These are phyloP conservation scores for Edaphochlamys debaryana DNA, from an alignment of 139 green algal species.

Conservation along the genomic window DNA sequence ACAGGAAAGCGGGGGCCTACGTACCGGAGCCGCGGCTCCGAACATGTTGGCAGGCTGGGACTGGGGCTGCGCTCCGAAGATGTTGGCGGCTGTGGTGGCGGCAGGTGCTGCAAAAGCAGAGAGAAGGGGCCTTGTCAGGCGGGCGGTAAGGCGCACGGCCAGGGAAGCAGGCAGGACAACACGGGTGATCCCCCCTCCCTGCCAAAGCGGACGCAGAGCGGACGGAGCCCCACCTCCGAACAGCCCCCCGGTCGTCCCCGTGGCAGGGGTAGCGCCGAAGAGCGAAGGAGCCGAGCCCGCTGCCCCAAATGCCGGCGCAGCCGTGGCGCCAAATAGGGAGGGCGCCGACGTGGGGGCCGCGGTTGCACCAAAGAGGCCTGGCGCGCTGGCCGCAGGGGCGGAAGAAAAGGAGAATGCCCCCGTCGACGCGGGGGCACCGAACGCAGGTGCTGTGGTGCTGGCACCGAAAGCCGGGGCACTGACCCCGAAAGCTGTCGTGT, in stretches of 20 bases:
- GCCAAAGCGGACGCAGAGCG: too few relatives aligned
- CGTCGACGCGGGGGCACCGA: not conserved
- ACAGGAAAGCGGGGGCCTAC: too few relatives aligned
- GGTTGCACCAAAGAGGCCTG: not conserved
- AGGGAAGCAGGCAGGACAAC: too few relatives aligned
- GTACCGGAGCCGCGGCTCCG: not conserved
- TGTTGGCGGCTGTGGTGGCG: not conserved
- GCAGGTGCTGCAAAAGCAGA: not conserved
- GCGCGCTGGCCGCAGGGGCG: slow-evolving; percentile 3
- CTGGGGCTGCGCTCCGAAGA: slow-evolving; percentile 13
- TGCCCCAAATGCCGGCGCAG: not conserved
- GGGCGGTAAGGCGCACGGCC: too few relatives aligned
- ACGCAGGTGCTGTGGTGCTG: not conserved
- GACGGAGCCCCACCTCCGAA: slow-evolving; percentile 16
- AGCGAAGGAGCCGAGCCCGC: not conserved
- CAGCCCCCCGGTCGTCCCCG: not conserved
- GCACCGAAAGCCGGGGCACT: not conserved
- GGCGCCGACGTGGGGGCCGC: not conserved
- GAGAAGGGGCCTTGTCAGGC: too few relatives aligned
- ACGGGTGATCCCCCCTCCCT: too few relatives aligned
- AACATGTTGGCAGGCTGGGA: slow-evolving; percentile 16
- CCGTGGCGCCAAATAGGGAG: slow-evolving; percentile 8
- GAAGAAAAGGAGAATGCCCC: not conserved
- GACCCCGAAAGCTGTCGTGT: not conserved
- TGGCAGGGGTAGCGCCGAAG: not conserved